Base-by-base conservation (phyloP, 2,329 filamentous ascomycete species). In the Apiospora sp. region DNA sequence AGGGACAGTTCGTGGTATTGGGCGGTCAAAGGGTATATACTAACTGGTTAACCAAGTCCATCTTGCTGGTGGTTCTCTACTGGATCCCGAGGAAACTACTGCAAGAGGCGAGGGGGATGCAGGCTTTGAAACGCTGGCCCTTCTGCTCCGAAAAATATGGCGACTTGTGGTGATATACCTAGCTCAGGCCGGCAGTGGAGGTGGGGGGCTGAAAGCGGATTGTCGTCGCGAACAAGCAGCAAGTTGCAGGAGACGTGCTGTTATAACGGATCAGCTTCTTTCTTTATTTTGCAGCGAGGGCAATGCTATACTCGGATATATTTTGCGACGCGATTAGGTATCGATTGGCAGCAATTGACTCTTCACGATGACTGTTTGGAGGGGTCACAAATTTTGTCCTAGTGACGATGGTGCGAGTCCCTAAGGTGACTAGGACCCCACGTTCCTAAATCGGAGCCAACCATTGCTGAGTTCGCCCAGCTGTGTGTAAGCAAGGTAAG, bases 31-130 rank as follows among this genome's bases (percentile, higher is more conserved):
- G 75, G 75, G 72, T 69, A 46, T 69, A 46, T 71, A 86, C 86
- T 76, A 77, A 88, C 87, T 86, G 85, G 80, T 88, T 86, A 73
- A 89, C 85, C 74, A 87, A 81, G 85, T 89, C 87, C 86, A 89
- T 88, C 77, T 72, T 75, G 13, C 30, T 41, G 58, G 58, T 64
- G 58, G 58, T 37, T 64, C 58, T 64, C 58, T 37, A 64, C 34
- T 64, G 58, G 58, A 41, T 64, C 4, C 30, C 34, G 30, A 64
- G 19, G 58, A 64, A 13, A 64, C 58, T 64, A 64, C 58, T 64
- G 58, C 30, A 64, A n/a, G 19, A 64, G 10, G 58, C 22, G n/a
- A 64, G 58, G 58, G 49, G 58, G 58, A 41, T 64, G 34, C 58
- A n/a, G 58, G 58, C 58, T 64, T 64, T 41, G 58, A 64, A 41